These are phyloP conservation scores for Sclerotinia minor DNA, from an alignment of 2,329 filamentous ascomycete genomes.

Conservation along the genomic window DNA sequence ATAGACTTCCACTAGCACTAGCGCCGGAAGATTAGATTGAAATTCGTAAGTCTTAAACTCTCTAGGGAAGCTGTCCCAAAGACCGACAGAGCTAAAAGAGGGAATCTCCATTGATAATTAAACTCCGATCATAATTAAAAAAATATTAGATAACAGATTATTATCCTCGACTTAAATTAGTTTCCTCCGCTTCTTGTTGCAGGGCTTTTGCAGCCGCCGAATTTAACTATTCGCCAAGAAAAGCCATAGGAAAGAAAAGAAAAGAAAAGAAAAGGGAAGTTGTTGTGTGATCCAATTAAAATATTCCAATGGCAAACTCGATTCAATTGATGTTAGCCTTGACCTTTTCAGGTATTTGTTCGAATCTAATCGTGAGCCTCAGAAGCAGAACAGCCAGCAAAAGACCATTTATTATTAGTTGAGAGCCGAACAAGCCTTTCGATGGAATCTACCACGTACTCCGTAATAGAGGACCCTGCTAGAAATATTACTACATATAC, in stretches of 20 bases:
- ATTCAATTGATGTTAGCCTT: background rate
- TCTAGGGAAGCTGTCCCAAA: background rate
- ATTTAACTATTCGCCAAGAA: constrained; percentile 4
- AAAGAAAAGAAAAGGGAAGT: constrained; percentile 13
- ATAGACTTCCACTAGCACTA: no score
- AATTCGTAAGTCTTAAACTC: background rate
- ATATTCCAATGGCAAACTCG: background rate
- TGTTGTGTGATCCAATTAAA: background rate
- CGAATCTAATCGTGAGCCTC: background rate
- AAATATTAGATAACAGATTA: constrained; percentile 12
- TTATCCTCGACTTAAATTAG: constrained; percentile 10
- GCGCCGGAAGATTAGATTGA: background rate
- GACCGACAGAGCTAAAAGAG: background rate
- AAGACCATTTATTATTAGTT: background rate
- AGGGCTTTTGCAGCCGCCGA: constrained; percentile 15
- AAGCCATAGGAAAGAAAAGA: constrained; percentile 14
- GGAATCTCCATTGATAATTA: background rate
- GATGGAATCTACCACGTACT: background rate
- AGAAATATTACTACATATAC: background rate
- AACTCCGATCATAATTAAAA: constrained; percentile 14
- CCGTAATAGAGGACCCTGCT: background rate
- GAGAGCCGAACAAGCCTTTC: background rate
- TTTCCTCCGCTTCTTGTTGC: constrained; percentile 10
- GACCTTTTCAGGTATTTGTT: background rate
- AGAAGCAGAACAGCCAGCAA: background rate